These are phyloP conservation scores for Macrophomina phaseolina DNA, from an alignment of 2,329 filamentous ascomycete species.

Conservation along the genomic window DNA sequence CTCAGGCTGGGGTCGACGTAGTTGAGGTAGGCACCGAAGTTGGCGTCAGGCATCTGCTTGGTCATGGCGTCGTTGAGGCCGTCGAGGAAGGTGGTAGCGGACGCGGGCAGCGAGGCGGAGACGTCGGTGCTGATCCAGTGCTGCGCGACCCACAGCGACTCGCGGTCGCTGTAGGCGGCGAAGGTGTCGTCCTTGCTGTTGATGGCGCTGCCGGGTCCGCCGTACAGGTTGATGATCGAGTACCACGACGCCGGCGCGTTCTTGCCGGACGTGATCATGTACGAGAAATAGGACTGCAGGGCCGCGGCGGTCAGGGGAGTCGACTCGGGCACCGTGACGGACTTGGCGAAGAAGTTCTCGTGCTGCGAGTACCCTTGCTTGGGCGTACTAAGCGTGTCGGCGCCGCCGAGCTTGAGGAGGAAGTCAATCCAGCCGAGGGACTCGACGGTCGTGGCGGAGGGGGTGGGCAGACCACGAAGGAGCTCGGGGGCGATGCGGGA, in stretches of 20 bases:
- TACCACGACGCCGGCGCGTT: conserved; percentile 37
- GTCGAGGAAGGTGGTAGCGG: conserved; percentile 47
- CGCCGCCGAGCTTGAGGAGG: conserved; percentile 50
- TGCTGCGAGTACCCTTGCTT: conserved; percentile 44
- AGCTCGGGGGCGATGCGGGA: conserved; percentile 46
- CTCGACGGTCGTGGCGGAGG: conserved; percentile 34
- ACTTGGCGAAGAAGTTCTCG: conserved; percentile 50
- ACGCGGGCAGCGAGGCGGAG: conserved; percentile 36
- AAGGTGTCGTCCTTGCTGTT: conserved; percentile 42
- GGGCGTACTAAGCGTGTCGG: conserved; percentile 37
- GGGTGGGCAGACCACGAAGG: conserved; percentile 42
- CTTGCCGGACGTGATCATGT: conserved; percentile 36
- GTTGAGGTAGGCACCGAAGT: conserved; percentile 60
- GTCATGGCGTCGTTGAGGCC: conserved; percentile 50
- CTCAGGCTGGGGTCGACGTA: conserved; percentile 59
- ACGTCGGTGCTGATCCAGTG: conserved; percentile 37
- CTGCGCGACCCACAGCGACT: conserved; percentile 46
- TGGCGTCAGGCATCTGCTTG: conserved; percentile 42
- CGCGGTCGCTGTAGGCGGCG: conserved; percentile 44
- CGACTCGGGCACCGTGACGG: conserved; percentile 46
- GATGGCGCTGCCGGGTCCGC: conserved; percentile 44
- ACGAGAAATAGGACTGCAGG: conserved; percentile 38
- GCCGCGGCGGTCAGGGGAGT: conserved; percentile 38
- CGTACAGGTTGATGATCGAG: conserved; percentile 48
- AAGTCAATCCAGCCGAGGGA: conserved; percentile 42